A percentile compares a stretch with the other conserved stretches of the same genome.
phyloP scores from a whole-genome alignment of 345 rosid species.

The Luvunga scandens region DNA sequence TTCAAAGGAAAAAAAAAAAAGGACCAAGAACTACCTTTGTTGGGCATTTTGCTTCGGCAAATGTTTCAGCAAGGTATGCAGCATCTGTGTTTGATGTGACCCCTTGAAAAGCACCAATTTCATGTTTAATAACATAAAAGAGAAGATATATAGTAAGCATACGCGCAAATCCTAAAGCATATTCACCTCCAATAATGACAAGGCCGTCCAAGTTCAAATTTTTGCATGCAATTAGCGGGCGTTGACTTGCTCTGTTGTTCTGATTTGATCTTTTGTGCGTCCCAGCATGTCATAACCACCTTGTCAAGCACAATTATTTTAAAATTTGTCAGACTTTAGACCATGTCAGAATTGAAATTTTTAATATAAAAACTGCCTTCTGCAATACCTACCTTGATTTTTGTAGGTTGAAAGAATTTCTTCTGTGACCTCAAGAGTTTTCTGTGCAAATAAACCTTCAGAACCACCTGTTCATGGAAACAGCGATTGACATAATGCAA shows the following conservation, averaged over 20 bases:
- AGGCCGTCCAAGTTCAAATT: conserved; percentile 92
- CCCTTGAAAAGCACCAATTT: conserved; percentile 47
- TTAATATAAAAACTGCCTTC: conserved; percentile 5
- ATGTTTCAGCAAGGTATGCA: conserved; percentile 97
- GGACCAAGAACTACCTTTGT: conserved; percentile 61
- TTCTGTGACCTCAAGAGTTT: conserved; percentile 82
- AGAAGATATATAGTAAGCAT: background rate
- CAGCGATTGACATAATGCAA: background rate
- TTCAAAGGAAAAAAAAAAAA: background rate
- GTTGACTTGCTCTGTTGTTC: conserved; percentile 93
- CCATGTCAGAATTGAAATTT: conserved; percentile 12
- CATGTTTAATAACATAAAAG: conserved; percentile 12
- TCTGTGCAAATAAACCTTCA: conserved; percentile 94
- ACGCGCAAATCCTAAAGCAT: background rate
- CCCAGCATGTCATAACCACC: conserved; percentile 98
- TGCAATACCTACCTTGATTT: conserved; percentile 72
- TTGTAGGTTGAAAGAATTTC: conserved; percentile 79
- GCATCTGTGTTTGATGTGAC: conserved; percentile 97
- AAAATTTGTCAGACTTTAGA: conserved; percentile 14
- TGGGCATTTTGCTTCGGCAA: conserved; percentile 78
- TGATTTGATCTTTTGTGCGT: conserved; percentile 95
- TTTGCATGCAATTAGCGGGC: conserved; percentile 82
- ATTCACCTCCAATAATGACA: conserved; percentile 89
- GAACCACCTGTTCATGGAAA: conserved; percentile 69
- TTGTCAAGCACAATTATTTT: conserved; percentile 23